These are phyloP conservation scores for Cercophora sp. DNA, from an alignment of 495 filamentous ascomycete genomes.

Conservation along the genomic window DNA sequence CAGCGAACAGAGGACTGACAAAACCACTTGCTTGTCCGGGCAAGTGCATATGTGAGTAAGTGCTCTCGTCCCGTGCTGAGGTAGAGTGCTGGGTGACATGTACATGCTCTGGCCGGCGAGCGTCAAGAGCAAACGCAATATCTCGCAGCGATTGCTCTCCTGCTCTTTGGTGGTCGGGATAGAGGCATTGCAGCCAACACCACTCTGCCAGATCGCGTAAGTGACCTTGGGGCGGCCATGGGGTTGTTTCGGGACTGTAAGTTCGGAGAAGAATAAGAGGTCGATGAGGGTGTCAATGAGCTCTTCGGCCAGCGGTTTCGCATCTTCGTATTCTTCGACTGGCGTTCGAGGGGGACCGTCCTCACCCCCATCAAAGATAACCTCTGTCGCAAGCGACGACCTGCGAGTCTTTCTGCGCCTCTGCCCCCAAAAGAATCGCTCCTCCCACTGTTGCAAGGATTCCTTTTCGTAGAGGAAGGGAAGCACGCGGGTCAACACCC, in stretches of 20 bases:
- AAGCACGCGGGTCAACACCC: slow-evolving; percentile 84
- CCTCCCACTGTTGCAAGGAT: slow-evolving; percentile 79
- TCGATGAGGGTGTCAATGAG: slow-evolving; percentile 88
- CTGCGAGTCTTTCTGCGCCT: slow-evolving; percentile 59
- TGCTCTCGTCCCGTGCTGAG: slow-evolving; percentile 78
- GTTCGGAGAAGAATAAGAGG: slow-evolving; percentile 83
- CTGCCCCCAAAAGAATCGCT: slow-evolving; percentile 85
- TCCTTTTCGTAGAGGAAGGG: slow-evolving; percentile 94
- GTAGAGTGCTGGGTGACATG: slow-evolving; percentile 75
- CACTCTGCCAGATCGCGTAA: slow-evolving; percentile 96
- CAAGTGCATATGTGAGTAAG: slow-evolving; percentile 85
- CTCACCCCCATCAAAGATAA: slow-evolving; percentile 77
- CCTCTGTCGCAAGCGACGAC: slow-evolving; percentile 56
- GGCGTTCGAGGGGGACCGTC: slow-evolving; percentile 50
- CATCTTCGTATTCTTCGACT: slow-evolving; percentile 68
- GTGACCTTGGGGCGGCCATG: slow-evolving; percentile 76
- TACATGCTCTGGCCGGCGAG: slow-evolving; percentile 91
- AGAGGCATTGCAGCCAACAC: slow-evolving; percentile 88
- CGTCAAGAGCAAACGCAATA: slow-evolving; percentile 80
- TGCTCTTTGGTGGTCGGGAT: slow-evolving; percentile 84
- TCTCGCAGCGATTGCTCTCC: slow-evolving; percentile 88
- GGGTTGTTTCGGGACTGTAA: slow-evolving; percentile 68
- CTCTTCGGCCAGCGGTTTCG: slow-evolving; percentile 88
- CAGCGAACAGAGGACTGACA: slow-evolving; percentile 85
- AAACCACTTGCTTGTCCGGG: slow-evolving; percentile 84